Base-by-base conservation (phyloP, 805 yeast species). In the Teunomyces aglyptinius region DNA sequence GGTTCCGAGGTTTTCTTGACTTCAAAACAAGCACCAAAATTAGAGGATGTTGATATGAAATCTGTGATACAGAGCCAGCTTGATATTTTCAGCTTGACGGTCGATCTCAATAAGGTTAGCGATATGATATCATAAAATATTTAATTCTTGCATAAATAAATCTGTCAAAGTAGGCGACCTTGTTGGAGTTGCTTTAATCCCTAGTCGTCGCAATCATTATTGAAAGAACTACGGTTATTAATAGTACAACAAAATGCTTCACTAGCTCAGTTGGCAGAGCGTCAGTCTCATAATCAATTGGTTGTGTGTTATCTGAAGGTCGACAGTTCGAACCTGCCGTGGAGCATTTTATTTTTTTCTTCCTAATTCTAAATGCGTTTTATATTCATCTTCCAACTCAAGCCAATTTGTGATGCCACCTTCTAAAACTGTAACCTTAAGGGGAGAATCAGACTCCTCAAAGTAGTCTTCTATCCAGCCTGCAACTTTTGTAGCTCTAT, bases 291-390 rank as follows among this genome's bases (percentile, higher is more conserved):
- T 49, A 49, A 44, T 36, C 39, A 41, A 40, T 34, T 20, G 27
- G 45, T 44, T 51, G 55, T 36, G 39, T 46, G 56, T 46, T 35
- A 63, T 63, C 68, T 63, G 68, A 63, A 63, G 68, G 68, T 63
- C 68, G 68, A 63, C 65, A 63, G 68, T 63, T 63, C 68, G 68
- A 63, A 58, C 68, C 68, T 63, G 65, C 68, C 68, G 68, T 60
- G 68, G 67, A 63, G 68, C 68, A 63, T 41, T 46, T 40, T 44
- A 41, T 42, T 49, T 49, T 49, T 48, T 39, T 41, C 40, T 38
- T 24, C 26, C 24, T 31, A 15, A 40, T 6, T 19, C 28, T 20
- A 36, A 36, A 8, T 36, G 39, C 16, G 6, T 5, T 10, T 22
- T 36, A 29, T 41, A 49, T 5, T 50, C 46, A 13, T 44, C 49